Evolutionary conservation across 2,329 filamentous ascomycete species (phyloP), one percentile per base, ranked within the genome.

Genomic region (Paracorniculantispora psalliotae): DNA sequence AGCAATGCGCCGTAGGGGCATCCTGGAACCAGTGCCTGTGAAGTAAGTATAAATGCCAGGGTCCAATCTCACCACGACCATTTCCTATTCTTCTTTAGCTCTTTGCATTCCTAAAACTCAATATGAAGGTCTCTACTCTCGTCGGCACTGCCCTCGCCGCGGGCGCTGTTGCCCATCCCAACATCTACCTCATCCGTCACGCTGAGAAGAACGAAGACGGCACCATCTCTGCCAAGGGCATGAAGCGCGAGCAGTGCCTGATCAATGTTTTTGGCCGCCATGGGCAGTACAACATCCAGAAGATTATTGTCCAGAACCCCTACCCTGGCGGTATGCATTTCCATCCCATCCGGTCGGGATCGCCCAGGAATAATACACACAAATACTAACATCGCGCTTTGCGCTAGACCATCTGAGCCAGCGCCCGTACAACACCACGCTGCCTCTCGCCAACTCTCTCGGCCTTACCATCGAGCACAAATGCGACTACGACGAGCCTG

Each of bases 171-270:
- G 57, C 57, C 23, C 43, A 51, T 7, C 74, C 80, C 4, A 83
- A 77, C 1, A 77, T 84, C 28, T 85, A 83, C 64, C 71, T 84
- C 13, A 84, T 85, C 66, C 78, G 82, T 17, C 82, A 85, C 63
- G 82, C 81, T 59, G 82, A 85, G 67, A 85, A 85, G 67, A 81
- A 81, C 7, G 67, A 76, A 53, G 74, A 73, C 12, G 72, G 74
- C 33, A 71, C 77, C 58, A 72, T 84, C 35, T 80, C 66, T 48
- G 62, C 74, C 0, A 65, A 76, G 59, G 82, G 82, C 13, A 62
- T 74, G 48, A 62, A 82, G 67, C 79, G 82, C 39, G 79, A 81
- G 0, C 77, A 84, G 65, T 84, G 81, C 62, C 69, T 85, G 21
- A 71, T 77, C 4, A 70, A 65, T n/a, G 77, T 84, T 2, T 85